These are phyloP conservation scores for Colletotrichum sp. DNA, from an alignment of 2,329 filamentous ascomycete genomes.

Conservation along the genomic window DNA sequence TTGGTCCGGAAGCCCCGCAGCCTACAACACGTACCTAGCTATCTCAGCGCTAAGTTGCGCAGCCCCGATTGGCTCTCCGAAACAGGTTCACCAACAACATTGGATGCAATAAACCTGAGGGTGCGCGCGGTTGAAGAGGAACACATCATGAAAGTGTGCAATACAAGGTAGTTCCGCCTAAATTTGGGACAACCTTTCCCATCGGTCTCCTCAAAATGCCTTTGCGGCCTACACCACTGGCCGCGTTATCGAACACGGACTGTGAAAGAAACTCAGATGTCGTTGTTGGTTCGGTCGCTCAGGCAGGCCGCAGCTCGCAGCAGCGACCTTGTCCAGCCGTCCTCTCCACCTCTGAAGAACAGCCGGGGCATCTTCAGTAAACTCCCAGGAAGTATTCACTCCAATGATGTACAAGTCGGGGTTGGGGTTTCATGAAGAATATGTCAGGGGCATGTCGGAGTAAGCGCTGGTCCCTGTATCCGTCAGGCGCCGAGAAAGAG, in stretches of 20 bases:
- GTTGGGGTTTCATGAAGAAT: neutral
- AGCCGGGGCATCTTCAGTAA: neutral
- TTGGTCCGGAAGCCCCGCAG: neutral
- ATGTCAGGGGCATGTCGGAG: neutral
- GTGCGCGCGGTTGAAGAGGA: neutral
- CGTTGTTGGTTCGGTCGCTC: neutral
- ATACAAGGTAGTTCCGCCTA: neutral
- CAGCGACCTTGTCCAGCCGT: neutral
- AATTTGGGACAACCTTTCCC: fast-evolving
- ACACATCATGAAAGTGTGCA: neutral
- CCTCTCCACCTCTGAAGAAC: neutral
- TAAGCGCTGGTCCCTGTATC: neutral
- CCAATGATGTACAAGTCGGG: too few relatives aligned
- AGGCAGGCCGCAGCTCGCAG: neutral
- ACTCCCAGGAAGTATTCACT: fast-evolving
- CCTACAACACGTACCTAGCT: too few relatives aligned
- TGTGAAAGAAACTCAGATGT: neutral
- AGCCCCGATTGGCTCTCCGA: neutral
- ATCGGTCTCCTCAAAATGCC: too few relatives aligned
- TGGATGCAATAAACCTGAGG: too few relatives aligned
- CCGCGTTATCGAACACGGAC: neutral
- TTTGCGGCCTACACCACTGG: too few relatives aligned
- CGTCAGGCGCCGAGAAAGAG: neutral
- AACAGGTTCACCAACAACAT: neutral
- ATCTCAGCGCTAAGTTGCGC: neutral